These are phyloP conservation scores for Yamadazyma phyllophila DNA, from an alignment of 805 yeast species.

Conservation along the genomic window DNA sequence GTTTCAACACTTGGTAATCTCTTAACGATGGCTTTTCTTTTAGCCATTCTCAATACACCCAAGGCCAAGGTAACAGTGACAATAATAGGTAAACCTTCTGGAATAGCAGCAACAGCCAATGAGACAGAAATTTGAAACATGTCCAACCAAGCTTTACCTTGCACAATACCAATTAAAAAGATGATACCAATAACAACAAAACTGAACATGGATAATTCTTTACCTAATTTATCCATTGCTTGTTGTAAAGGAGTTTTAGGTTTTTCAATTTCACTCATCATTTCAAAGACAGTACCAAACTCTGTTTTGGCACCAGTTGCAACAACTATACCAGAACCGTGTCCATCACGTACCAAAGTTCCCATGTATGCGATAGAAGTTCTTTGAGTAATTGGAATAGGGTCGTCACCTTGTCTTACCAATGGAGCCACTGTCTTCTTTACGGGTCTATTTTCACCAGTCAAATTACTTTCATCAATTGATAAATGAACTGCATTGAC, in stretches of 20 bases:
- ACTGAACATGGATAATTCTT: slow-evolving; percentile 80
- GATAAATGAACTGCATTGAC: slow-evolving; percentile 74
- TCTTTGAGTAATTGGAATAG: slow-evolving; percentile 65
- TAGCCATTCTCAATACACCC: slow-evolving; percentile 96
- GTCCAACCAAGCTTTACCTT: slow-evolving; percentile 94
- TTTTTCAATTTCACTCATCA: slow-evolving; percentile 93
- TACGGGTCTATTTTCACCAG: slow-evolving; percentile 94
- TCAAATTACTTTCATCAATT: slow-evolving; percentile 90
- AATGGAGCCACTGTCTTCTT: slow-evolving; percentile 53
- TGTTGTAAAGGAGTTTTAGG: slow-evolving; percentile 97
- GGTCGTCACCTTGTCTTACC: slow-evolving; percentile 16
- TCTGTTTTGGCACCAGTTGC: slow-evolving; percentile 90
- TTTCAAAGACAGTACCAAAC: slow-evolving; percentile 90
- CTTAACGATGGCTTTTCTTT: slow-evolving; percentile 88
- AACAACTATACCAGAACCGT: slow-evolving; percentile 88
- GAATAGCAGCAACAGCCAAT: slow-evolving; percentile 97
- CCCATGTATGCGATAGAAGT: slow-evolving; percentile 92
- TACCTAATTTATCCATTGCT: slow-evolving; percentile 94
- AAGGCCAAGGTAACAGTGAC: slow-evolving; percentile 96
- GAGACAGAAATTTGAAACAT: slow-evolving; percentile 98
- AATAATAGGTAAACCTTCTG: slow-evolving; percentile 97
- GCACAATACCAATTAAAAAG: slow-evolving; percentile 83
- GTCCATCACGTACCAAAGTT: slow-evolving; percentile 93
- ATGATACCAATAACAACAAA: slow-evolving; percentile 89
- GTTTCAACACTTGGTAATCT: slow-evolving; percentile 95